Conservation (phyloP, 768 basidiomycete genomes). For the Macrolepiota dolichaula region DNA sequence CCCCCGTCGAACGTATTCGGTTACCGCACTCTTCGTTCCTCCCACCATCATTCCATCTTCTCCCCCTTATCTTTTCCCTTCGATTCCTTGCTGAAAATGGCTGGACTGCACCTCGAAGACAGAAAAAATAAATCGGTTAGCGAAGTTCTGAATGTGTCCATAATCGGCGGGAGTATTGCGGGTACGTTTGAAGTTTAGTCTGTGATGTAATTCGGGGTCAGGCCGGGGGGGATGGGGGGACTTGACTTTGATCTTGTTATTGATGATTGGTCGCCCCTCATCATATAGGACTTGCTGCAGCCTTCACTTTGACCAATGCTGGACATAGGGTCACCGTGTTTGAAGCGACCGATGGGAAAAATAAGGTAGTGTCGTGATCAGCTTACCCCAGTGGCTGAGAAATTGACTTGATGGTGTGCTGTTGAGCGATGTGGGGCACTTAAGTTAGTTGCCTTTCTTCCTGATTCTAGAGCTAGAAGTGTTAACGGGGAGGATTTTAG, state of each 20-base stretch:
- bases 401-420: constrained; percentile 20
- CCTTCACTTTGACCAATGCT: constrained; percentile 49
- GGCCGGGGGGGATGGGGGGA: neutral
- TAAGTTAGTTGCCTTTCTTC: neutral
- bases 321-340: constrained; percentile 62
- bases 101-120: constrained; percentile 16
- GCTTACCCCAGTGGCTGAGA: constrained; percentile 30
- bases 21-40: neutral
- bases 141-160: constrained; percentile 29
- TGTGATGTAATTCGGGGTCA: constrained; percentile 1
- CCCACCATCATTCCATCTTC: neutral
- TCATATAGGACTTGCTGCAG: constrained; percentile 45
- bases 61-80: neutral
- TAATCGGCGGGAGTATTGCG: constrained; percentile 47
- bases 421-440: constrained; percentile 1
- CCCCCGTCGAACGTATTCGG: neutral
- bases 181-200: constrained; percentile 21
- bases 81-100: constrained; percentile 18
- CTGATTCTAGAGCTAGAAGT: neutral
- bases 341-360: constrained; percentile 43
- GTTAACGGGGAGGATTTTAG: neutral
- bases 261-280: neutral
- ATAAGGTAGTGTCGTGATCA: constrained; percentile 28
- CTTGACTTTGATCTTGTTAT: neutral
- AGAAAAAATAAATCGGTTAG: neutral